Evolutionary conservation across 1,284 basidiomycete genomes (phyloP).

Genomic region (Hortiboletus rubellus): DNA sequence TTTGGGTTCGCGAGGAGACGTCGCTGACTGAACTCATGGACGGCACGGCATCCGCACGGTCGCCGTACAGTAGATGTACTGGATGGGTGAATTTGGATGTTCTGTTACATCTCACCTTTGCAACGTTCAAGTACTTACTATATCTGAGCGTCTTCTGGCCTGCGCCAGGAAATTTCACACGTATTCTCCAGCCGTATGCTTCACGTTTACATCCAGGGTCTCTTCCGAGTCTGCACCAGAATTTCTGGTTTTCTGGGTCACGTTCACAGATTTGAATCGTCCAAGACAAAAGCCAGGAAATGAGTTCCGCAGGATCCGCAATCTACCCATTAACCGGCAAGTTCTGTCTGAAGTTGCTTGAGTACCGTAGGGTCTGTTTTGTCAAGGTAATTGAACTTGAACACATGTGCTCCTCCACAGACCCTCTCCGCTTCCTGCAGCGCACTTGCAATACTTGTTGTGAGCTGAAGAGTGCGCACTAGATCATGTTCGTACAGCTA

Average conservation of each 20-base stretch:
- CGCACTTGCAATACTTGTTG: slow-evolving; percentile 53
- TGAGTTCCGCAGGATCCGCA: neutral
- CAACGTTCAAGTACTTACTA: too few species aligned
- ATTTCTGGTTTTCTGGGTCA: neutral
- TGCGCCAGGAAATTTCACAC: too few species aligned
- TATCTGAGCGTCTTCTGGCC: too few species aligned
- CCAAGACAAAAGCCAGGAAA: neutral
- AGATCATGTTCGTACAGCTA: slow-evolving; percentile 71
- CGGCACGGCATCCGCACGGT: neutral
- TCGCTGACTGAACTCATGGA: neutral
- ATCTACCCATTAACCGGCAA: slow-evolving; percentile 24
- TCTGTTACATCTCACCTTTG: too few species aligned
- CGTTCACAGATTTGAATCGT: too few species aligned
- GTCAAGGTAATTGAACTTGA: slow-evolving; percentile 60
- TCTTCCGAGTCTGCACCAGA: neutral
- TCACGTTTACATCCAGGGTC: too few species aligned
- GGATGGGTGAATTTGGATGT: too few species aligned
- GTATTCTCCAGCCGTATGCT: too few species aligned
- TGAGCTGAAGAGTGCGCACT: slow-evolving; percentile 61
- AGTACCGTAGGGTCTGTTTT: slow-evolving; percentile 71
- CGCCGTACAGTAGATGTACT: neutral
- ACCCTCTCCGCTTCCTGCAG: slow-evolving; percentile 60
- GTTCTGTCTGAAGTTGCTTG: slow-evolving; percentile 62
- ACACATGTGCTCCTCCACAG: slow-evolving; percentile 53
- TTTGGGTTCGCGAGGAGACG: neutral